A percentile compares a stretch with the other conserved stretches of the same genome.
Conservation (phyloP, 495 filamentous ascomycete species). For the Parachaetomium inaequale region DNA sequence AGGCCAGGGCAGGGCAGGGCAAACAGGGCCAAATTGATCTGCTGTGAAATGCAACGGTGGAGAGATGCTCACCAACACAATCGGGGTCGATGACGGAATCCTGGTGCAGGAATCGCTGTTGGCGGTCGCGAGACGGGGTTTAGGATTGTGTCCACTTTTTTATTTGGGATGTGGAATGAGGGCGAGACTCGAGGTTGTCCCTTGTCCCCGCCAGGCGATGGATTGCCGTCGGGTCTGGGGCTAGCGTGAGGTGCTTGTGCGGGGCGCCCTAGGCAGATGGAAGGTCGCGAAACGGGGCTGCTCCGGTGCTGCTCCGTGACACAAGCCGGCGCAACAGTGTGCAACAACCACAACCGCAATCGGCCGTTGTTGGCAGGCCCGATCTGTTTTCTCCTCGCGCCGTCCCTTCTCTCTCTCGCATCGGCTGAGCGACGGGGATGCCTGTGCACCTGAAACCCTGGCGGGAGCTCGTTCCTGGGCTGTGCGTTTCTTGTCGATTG, state of each 20-base stretch:
- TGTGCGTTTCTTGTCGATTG: background rate
- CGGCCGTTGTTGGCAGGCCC: background rate
- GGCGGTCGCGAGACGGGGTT: background rate
- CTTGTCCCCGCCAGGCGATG: too few species aligned
- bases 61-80: background rate
- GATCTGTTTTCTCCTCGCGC: background rate
- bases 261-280: background rate
- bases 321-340: background rate
- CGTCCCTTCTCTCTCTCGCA: background rate
- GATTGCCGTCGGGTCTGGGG: background rate
- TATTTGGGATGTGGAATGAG: background rate
- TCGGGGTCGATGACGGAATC: background rate
- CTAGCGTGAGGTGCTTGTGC: background rate
- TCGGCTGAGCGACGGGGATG: too few species aligned
- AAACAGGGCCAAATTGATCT: background rate
- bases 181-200: too few species aligned
- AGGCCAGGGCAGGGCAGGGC: background rate
- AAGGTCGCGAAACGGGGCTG: background rate
- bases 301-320: conserved; percentile 7
- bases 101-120: background rate
- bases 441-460: conserved; percentile 1
- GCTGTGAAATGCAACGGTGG: too few species aligned
- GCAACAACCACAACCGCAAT: background rate
- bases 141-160: background rate
- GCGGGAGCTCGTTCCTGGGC: background rate